A percentile compares a stretch with the other conserved stretches of the same genome.
These are phyloP conservation scores for Exophiala alcalophila DNA, from an alignment of 2,329 filamentous ascomycete species.

Conservation along the genomic window DNA sequence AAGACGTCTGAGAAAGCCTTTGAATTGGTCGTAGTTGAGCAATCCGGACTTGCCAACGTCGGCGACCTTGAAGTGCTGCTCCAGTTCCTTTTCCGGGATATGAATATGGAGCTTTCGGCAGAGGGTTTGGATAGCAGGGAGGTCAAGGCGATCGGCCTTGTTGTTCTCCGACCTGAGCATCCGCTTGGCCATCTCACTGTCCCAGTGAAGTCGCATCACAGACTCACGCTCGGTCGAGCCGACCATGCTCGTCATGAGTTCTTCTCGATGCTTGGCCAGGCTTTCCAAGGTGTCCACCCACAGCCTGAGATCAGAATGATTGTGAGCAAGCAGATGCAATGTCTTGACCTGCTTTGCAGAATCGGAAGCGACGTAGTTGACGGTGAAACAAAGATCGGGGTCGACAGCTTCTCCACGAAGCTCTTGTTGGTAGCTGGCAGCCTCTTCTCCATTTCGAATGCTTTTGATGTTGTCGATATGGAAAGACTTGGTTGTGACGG, in stretches of 20 bases:
- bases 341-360: constrained; percentile 73
- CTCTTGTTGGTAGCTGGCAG: constrained; percentile 84
- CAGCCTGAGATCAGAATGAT: constrained; percentile 65
- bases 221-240: constrained; percentile 71
- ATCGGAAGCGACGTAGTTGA: constrained; percentile 78
- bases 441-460: constrained; percentile 77
- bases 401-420: constrained; percentile 66
- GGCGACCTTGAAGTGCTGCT: constrained; percentile 69
- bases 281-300: constrained; percentile 84
- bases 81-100: constrained; percentile 71
- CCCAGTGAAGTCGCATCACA: constrained; percentile 81
- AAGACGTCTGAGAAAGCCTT: constrained; percentile 76
- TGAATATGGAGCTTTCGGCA: constrained; percentile 92
- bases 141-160: constrained; percentile 69
- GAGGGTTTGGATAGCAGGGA: constrained; percentile 74
- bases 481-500: constrained; percentile 74
- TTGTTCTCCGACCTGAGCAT: constrained; percentile 51
- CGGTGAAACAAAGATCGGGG: constrained; percentile 79
- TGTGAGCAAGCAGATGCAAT: constrained; percentile 81
- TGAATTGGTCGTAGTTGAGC: constrained; percentile 77
- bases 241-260: constrained; percentile 85
- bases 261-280: constrained; percentile 80
- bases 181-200: constrained; percentile 72
- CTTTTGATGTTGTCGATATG: constrained; percentile 96
- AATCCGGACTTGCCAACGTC: constrained; percentile 63